Conservation (phyloP, 2,329 filamentous ascomycete genomes). For the Stagonosporopsis rhizophila region DNA sequence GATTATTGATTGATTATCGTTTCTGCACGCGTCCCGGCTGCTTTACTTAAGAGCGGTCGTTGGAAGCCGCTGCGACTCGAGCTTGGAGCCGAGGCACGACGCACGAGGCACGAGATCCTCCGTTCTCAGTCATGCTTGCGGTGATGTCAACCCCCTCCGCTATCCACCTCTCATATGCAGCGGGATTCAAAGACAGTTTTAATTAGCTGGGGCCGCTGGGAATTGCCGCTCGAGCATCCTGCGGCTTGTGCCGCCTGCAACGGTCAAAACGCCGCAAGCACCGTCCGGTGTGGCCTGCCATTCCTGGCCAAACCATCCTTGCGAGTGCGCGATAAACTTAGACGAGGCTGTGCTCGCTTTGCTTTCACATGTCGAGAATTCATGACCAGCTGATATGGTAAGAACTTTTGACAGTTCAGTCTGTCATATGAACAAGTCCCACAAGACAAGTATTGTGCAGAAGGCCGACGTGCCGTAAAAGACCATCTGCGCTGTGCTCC, state of each 20-base stretch:
- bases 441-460: slow-evolving; percentile 55
- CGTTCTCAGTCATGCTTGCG: slow-evolving; percentile 1
- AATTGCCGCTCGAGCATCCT: slow-evolving; percentile 12
- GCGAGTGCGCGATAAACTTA: slow-evolving; percentile 12
- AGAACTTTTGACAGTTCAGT: neutral
- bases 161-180: slow-evolving; percentile 33
- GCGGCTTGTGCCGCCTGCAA: slow-evolving; percentile 25
- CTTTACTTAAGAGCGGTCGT: slow-evolving; percentile 24
- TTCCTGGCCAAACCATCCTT: slow-evolving; percentile 28
- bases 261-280: slow-evolving; percentile 21
- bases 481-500: slow-evolving; percentile 58
- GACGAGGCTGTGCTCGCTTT: slow-evolving; percentile 10
- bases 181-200: slow-evolving; percentile 7
- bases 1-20: slow-evolving; percentile 5
- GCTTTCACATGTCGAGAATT: slow-evolving; percentile 20
- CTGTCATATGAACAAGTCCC: slow-evolving; percentile 57
- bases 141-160: slow-evolving; percentile 28
- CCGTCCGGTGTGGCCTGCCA: slow-evolving; percentile 28
- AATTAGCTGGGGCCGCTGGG: slow-evolving; percentile 7
- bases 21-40: slow-evolving; percentile 18
- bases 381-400: slow-evolving; percentile 7
- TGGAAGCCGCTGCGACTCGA: slow-evolving; percentile 13
- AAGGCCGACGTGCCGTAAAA: slow-evolving; percentile 57
- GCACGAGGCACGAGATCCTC: neutral
- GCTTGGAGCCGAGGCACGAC: slow-evolving; percentile 36